Evolutionary conservation across 805 yeast species (phyloP).

Genomic region (Scheffersomyces lignosus): DNA sequence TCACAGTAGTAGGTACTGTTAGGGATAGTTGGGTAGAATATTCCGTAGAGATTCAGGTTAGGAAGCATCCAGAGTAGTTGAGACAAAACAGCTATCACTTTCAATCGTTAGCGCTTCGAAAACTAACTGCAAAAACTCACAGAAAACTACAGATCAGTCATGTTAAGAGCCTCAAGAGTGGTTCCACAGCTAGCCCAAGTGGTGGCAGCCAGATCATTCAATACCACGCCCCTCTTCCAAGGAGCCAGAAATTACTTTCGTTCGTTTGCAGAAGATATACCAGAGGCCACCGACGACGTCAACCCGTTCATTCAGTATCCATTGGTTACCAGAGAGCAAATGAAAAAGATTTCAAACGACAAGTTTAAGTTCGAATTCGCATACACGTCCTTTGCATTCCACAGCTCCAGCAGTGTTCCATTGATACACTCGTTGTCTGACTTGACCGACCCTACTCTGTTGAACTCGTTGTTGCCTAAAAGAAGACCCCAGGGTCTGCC

Average conservation of each 20-base stretch:
- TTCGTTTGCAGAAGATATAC: constrained; percentile 7
- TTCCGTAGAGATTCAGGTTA: too few species aligned
- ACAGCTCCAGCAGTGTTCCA: constrained; percentile 39
- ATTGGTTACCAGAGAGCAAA: constrained; percentile 38
- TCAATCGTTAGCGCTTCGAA: too few species aligned
- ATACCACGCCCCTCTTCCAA: constrained; percentile 16
- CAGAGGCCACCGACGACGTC: constrained; percentile 20
- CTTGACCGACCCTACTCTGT: constrained; percentile 47
- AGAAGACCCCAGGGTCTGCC: constrained; percentile 55
- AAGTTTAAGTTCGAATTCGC: constrained; percentile 44
- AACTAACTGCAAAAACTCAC: too few species aligned
- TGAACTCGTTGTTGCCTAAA: constrained; percentile 47
- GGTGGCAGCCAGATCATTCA: too few species aligned
- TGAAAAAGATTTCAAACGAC: constrained; percentile 36
- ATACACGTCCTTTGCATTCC: constrained; percentile 49
- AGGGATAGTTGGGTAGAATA: too few species aligned
- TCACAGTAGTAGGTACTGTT: too few species aligned
- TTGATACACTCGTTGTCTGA: constrained; percentile 50
- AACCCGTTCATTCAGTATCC: constrained; percentile 44
- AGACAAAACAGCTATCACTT: too few species aligned
- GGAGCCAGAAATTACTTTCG: constrained; percentile 24
- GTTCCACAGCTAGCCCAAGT: too few species aligned
- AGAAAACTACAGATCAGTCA: too few species aligned
- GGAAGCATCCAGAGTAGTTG: too few species aligned
- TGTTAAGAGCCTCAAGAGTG: too few species aligned